Evolutionary conservation across 495 filamentous ascomycete species (phyloP), one percentile per base, ranked within the genome.

Genomic region (Aspergillus bertholletiae): DNA sequence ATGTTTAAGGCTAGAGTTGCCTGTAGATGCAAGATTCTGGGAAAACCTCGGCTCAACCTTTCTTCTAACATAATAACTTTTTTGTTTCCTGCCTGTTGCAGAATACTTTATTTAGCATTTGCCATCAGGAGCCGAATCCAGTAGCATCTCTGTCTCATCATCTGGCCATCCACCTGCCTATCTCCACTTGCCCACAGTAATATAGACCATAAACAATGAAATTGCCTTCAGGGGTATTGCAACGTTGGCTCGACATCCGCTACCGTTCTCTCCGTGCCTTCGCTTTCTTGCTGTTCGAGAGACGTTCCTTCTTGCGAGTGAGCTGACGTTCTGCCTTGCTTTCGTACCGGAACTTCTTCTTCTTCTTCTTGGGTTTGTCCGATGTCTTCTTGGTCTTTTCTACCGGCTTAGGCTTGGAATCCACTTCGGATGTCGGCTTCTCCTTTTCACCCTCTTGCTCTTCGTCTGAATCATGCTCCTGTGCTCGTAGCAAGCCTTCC

Each of bases 311-410:
- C 48, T 70, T 74, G 58, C 78, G 76, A 11, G 76, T 80, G 21
- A 84, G 56, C 64, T 87, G 87, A 58, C 92, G 84, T 55, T 96
- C 86, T 6, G 79, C 76, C 76, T 93, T 93, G 52, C 78, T 91
- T 71, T 96, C 88, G 70, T 98, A 98, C 18, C 89, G 81, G 64
- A 97, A 97, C 70, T 92, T 92, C 70, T 87, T 86, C 75, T 89
- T 96, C 75, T 86, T 92, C 65, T 77, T 79, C 77, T 91, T 93
- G 48, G 72, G 69, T 49, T 68, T 72, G 27, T 84, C 84, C 23
- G 77, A 76, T 55, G 79, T 75, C 54, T 79, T 84, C 55, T 79
- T 80, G 43, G 75, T 73, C 58, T 79, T 78, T 54, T 57, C 55
- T 46, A 56, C 58, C 8, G 55, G 15, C 13, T 46, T 75, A 52